Percentiles rank a stretch among this genome's conserved stretches.
phyloP scores from a whole-genome alignment of 2,329 filamentous ascomycete species.

The Helminthosporium solani region DNA sequence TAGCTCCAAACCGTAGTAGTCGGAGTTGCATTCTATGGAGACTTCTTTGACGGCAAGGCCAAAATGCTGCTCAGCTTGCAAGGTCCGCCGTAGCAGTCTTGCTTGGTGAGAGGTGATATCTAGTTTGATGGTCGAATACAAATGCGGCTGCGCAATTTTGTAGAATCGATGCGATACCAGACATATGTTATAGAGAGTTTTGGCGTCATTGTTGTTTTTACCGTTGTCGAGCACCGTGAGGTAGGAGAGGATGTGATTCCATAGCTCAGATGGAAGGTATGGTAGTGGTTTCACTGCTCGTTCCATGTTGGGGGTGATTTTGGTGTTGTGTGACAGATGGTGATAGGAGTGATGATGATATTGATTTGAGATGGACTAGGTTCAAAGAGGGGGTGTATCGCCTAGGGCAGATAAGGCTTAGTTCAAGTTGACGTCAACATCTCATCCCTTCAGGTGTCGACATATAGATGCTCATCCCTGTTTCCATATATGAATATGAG shows the following conservation, averaged over 20 bases:
- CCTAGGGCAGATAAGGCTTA: not conserved
- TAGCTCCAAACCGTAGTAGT: not conserved
- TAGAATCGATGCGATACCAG: constrained; percentile 4
- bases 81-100: not conserved
- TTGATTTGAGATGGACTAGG: not conserved
- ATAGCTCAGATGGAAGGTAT: constrained; percentile 5
- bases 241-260: constrained; percentile 4
- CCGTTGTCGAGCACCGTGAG: not conserved
- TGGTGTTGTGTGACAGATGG: not conserved
- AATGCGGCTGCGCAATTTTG: constrained; percentile 2
- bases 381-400: not conserved
- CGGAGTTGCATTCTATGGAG: not conserved
- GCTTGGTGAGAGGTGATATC: constrained; percentile 1
- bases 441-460: too few species aligned
- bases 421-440: not conserved
- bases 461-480: too few species aligned
- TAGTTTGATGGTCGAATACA: constrained; percentile 5
- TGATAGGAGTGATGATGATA: not conserved
- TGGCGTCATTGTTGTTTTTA: constrained; percentile 1
- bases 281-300: not conserved
- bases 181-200: constrained; percentile 4
- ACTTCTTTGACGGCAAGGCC: not conserved
- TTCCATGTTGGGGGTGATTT: not conserved
- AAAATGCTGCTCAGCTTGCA: constrained; percentile 2
- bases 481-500: too few species aligned